Conservation (phyloP, 345 rosid species). For the Murraya koenigii region DNA sequence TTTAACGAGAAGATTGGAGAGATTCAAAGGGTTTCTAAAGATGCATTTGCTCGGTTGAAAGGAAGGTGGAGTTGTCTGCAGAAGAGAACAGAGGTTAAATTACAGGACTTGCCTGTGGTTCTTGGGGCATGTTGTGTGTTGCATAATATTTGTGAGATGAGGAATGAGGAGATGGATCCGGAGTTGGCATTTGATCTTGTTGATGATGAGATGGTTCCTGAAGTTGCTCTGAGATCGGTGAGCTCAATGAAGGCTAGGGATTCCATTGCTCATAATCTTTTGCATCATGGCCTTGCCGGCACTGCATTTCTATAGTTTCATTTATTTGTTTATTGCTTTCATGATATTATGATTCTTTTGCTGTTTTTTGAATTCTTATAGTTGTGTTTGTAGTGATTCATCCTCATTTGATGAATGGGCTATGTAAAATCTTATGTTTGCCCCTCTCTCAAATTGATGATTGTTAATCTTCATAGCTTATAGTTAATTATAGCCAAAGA, state of each 20-base stretch:
- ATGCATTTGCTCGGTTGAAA: slow-evolving; percentile 67
- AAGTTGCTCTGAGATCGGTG: slow-evolving; percentile 44
- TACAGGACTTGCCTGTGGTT: slow-evolving; percentile 74
- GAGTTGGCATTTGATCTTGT: slow-evolving; percentile 43
- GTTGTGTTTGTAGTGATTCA: slow-evolving; percentile 8
- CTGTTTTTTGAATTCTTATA: neutral
- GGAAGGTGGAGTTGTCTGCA: slow-evolving; percentile 82
- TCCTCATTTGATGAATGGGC: slow-evolving; percentile 21
- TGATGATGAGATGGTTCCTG: slow-evolving; percentile 75
- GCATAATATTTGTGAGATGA: slow-evolving; percentile 73
- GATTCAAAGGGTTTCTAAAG: slow-evolving; percentile 53
- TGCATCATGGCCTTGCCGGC: slow-evolving; percentile 77
- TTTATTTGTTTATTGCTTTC: neutral
- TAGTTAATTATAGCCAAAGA: slow-evolving; percentile 16
- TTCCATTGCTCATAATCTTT: slow-evolving; percentile 65
- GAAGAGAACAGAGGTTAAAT: slow-evolving; percentile 71
- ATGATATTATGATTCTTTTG: slow-evolving; percentile 19
- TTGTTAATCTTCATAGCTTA: neutral
- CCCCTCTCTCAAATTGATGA: slow-evolving; percentile 16
- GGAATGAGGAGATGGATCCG: slow-evolving; percentile 46
- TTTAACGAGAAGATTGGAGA: slow-evolving; percentile 77
- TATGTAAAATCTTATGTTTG: slow-evolving; percentile 5
- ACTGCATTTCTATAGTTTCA: slow-evolving; percentile 46
- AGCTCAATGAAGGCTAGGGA: slow-evolving; percentile 64
- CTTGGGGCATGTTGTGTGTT: slow-evolving; percentile 81